Base-by-base conservation (phyloP, 2,329 filamentous ascomycete genomes). In the Neofusicoccum cordaticola region DNA sequence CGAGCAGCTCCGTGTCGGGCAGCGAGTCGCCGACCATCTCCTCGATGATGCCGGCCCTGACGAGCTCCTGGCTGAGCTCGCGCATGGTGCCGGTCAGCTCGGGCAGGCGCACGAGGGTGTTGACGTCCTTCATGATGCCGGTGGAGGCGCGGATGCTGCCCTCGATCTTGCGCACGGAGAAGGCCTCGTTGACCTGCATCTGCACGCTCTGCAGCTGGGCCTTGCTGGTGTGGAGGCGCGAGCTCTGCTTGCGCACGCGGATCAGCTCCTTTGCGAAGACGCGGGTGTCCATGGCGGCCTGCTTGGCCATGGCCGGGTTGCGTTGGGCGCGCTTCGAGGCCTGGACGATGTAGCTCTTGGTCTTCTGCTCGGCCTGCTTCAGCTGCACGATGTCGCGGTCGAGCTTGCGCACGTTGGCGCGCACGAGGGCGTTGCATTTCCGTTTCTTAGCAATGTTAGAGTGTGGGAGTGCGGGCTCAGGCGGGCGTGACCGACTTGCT, bases 111-210 rank as follows among this genome's bases (percentile, higher is more conserved):
- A 97, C 88, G 31, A 98, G 83, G 15, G 84, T 86, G 77, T 98
- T 98, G 66, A 99, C 92, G 76, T 98, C 93, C 79, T 93, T 94
- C 95, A 99, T 98, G 70, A 99, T 93, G 50, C 91, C 90, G 8
- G 94, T 93, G 71, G 89, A 92, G 47, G 90, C 89, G 69, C 87
- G 86, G 73, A 99, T 93, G 72, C 90, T 93, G 51, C 93, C 94
- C 79, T 98, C 93, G 68, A 99, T 98, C 83, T 96, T 96, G 70
- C 92, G 89, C 71, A 98, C 89, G 1, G 92, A 91, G 78, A 98
- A 98, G 1, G 95, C 93, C 81, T 98, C 94, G 73, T 93, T 92
- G 73, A 99, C 94, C 80, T 98, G 95, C 93, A 98, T 96, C 78
- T 94, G 90, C 48, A 99, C 94, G 69, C 90, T 94, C 75, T 89